Evolutionary conservation across 2,329 filamentous ascomycete genomes (phyloP), one percentile per base, ranked within the genome.

Genomic region (Exutisphaerella laricina): DNA sequence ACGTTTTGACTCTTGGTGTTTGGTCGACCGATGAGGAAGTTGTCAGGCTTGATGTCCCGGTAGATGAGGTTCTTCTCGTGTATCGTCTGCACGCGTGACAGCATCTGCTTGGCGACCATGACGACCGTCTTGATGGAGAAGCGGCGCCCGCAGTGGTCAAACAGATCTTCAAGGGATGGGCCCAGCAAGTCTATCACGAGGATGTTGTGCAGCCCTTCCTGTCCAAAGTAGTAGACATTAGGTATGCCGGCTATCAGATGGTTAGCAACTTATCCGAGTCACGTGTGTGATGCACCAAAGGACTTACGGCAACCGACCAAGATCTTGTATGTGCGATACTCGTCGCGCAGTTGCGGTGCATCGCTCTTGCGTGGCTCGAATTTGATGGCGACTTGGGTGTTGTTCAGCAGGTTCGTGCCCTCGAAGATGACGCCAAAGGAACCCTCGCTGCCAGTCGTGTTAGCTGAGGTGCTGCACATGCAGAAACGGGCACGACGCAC

Each of bases 31-130:
- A 97, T 96, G 51, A 98, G 78, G 72, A 98, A 97, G 74, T 98
- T 98, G 73, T 98, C 92, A 43, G 92, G 92, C 69, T 98, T 98
- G 75, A 98, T 97, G 64, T 98, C 92, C 57, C 92, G 84, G 70
- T 98, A 97, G 66, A 98, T 97, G 50, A 97, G 77, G 69, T 97
- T 97, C 79, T 96, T 96, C 71, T 97, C 92, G 74, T 98, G 90
- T 56, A 98, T 97, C 7, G 80, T 84, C 68, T 84, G 90, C 18
- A 98, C 90, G 52, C 90, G 82, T 23, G 89, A 96, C 39, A 96
- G 78, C 92, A 97, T 97, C 68, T 98, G 90, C 72, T 97, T 97
- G 32, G 92, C 90, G 44, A 97, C 89, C 92, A 97, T 96, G 50
- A 97, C 89, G 9, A 96, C 90, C 0, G 92, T 98, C 78, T 98